phyloP scores from a whole-genome alignment of 495 filamentous ascomycete genomes.

The Trypethelium eluteriae region DNA sequence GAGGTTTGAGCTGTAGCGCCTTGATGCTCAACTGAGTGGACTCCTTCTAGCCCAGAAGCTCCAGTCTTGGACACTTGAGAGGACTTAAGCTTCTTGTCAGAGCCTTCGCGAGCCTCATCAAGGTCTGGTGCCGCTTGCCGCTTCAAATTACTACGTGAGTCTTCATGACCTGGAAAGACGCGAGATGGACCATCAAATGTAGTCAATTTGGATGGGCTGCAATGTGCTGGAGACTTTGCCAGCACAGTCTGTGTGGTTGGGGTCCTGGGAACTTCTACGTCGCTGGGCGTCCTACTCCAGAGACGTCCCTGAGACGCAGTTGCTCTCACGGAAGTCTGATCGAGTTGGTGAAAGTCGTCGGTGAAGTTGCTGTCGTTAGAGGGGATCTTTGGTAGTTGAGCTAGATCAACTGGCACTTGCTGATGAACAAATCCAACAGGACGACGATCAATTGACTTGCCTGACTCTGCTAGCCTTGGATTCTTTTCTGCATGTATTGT shows the following conservation, averaged over 20 bases:
- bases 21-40: background rate
- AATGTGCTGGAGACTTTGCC: background rate
- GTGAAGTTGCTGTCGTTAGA: too few species aligned
- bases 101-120: background rate
- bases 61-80: background rate
- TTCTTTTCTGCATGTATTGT: too few species aligned
- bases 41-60: background rate
- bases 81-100: background rate
- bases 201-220: background rate
- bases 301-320: too few species aligned
- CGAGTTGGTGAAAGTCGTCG: too few species aligned
- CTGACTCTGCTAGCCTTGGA: too few species aligned
- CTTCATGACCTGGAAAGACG: background rate
- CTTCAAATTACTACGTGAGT: background rate
- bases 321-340: too few species aligned
- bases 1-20: background rate
- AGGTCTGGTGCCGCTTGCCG: background rate
- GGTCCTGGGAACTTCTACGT: background rate
- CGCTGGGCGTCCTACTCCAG: background rate
- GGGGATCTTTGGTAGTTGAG: too few species aligned
- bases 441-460: too few species aligned
- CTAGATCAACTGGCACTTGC: too few species aligned
- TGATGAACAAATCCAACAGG: too few species aligned
- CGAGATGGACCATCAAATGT: background rate
- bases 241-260: background rate